Conservation (phyloP, 2,329 filamentous ascomycete species). For the Juglanconis oblonga region DNA sequence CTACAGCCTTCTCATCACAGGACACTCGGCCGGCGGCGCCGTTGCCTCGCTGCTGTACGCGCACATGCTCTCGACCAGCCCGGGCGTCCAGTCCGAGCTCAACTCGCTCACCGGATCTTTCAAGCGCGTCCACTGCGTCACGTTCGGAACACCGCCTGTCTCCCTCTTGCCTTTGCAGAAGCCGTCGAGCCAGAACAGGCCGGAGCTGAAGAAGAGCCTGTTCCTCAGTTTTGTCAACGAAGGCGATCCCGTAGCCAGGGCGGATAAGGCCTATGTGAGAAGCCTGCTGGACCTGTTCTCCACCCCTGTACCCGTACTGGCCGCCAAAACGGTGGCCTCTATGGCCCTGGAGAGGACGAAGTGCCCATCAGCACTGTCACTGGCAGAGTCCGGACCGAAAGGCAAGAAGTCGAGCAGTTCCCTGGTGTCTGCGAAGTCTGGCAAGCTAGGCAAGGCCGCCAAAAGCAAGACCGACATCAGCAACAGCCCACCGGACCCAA, state of each 20-base stretch:
- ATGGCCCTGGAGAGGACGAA: conserved; percentile 3
- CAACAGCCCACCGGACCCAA: conserved; percentile 19
- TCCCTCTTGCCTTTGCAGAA: conserved; percentile 66
- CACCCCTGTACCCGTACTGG: conserved; percentile 48
- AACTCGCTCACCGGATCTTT: conserved; percentile 68
- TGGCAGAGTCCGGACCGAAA: conserved; percentile 18
- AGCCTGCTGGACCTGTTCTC: conserved; percentile 70
- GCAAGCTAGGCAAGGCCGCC: conserved; percentile 23
- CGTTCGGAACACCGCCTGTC: conserved; percentile 80
- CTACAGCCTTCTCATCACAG: conserved; percentile 77
- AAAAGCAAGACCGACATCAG: conserved; percentile 12
- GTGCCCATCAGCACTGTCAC: conserved; percentile 11
- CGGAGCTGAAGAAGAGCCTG: conserved; percentile 59
- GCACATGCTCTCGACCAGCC: conserved; percentile 69
- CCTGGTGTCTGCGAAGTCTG: conserved; percentile 26
- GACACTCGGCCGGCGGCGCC: conserved; percentile 82
- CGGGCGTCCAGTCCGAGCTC: conserved; percentile 62
- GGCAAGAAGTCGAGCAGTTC: conserved; percentile 25
- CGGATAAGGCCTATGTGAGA: conserved; percentile 72
- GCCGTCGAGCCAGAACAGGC: conserved; percentile 37
- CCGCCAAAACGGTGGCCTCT: neutral
- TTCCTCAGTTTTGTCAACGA: conserved; percentile 84
- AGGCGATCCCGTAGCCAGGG: conserved; percentile 75
- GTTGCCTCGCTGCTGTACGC: conserved; percentile 76
- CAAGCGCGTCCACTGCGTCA: conserved; percentile 78